Percentiles rank a stretch among this genome's conserved stretches.
Conservation (phyloP, 306 rosid species). For the Fragaria ananassa region DNA sequence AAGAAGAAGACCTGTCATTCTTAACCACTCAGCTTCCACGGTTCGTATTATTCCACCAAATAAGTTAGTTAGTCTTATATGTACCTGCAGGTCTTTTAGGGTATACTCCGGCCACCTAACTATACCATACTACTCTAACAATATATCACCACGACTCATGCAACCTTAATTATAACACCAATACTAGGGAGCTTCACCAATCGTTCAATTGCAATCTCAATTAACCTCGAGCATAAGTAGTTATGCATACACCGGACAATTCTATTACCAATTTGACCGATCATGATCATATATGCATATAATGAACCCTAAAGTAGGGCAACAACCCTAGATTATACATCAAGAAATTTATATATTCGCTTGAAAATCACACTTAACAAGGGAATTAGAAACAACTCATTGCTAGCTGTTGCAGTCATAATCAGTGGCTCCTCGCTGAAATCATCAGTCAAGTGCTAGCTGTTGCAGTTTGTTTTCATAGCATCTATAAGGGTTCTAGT, state of each 20-base stretch:
- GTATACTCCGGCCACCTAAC: neutral
- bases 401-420: neutral
- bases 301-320: too few species aligned
- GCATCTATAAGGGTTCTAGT: neutral
- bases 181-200: neutral
- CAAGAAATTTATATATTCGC: neutral
- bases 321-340: neutral
- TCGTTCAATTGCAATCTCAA: neutral
- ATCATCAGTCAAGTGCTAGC: neutral
- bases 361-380: neutral
- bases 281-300: too few species aligned
- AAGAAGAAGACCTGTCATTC: neutral
- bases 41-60: neutral
- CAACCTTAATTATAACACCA: neutral
- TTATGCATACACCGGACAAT: too few species aligned
- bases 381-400: neutral
- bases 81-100: neutral
- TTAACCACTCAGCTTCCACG: neutral
- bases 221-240: too few species aligned
- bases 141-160: neutral
- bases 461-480: neutral
- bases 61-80: neutral
- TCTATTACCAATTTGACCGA: too few species aligned
- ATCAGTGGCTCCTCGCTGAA: neutral
- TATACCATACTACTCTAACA: neutral